Conservation (phyloP, 768 basidiomycete species). For the Ramaria sp. region DNA sequence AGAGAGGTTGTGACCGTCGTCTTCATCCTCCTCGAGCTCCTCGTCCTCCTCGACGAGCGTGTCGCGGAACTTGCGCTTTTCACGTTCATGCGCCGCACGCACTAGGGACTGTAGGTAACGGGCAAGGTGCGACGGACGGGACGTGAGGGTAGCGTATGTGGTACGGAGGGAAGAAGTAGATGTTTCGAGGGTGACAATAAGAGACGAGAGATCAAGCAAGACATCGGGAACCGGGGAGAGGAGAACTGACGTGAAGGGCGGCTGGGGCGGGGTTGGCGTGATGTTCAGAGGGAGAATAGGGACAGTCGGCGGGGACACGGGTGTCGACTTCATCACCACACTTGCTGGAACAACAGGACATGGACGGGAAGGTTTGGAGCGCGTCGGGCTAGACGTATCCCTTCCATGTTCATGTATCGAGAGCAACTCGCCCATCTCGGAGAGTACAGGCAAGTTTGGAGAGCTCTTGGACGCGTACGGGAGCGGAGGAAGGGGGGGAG, state of each 20-base stretch:
- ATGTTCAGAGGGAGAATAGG: slow-evolving; percentile 40
- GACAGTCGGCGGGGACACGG: slow-evolving; percentile 30
- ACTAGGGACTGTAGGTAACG: slow-evolving; percentile 38
- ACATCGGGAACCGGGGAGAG: slow-evolving; percentile 37
- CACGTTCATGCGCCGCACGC: slow-evolving; percentile 5
- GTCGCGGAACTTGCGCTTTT: slow-evolving; percentile 4
- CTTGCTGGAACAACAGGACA: slow-evolving; percentile 6
- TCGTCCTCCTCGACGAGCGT: slow-evolving; percentile 9
- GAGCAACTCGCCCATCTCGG: not conserved
- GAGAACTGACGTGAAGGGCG: slow-evolving; percentile 57
- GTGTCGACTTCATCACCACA: slow-evolving; percentile 24
- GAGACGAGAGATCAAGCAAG: slow-evolving; percentile 43
- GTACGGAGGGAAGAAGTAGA: slow-evolving; percentile 56
- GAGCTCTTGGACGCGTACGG: slow-evolving; percentile 26
- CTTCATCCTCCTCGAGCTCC: slow-evolving; percentile 26
- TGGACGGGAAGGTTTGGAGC: slow-evolving; percentile 23
- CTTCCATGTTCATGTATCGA: slow-evolving; percentile 4
- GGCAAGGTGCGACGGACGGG: slow-evolving; percentile 58
- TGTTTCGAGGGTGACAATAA: slow-evolving; percentile 67
- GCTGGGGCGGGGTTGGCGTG: slow-evolving; percentile 33
- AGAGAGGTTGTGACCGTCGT: slow-evolving; percentile 32
- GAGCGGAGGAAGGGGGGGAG: slow-evolving; percentile 47
- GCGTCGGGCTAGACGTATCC: slow-evolving; percentile 21
- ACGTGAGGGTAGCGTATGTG: slow-evolving; percentile 53
- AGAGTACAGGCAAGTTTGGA: slow-evolving; percentile 11